phyloP scores from a whole-genome alignment of 768 basidiomycete genomes.

The Lepiota brunneoincarnata region DNA sequence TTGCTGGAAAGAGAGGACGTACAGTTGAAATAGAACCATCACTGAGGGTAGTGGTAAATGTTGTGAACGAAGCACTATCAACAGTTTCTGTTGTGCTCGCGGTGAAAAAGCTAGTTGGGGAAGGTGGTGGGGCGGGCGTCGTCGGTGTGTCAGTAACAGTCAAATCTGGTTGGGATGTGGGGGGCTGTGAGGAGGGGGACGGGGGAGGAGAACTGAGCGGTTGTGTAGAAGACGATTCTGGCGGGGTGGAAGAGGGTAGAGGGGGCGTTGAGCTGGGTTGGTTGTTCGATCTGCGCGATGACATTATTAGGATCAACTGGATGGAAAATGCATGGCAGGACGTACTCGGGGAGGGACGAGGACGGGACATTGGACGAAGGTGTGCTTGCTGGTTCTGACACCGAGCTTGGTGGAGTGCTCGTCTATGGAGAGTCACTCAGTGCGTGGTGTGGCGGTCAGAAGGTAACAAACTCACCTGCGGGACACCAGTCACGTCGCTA shows the following conservation, averaged over 20 bases:
- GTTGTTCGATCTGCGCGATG: background rate
- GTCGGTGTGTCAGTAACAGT: background rate
- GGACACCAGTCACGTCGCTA: no score
- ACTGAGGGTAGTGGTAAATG: background rate
- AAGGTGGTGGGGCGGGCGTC: background rate
- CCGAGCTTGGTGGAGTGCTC: background rate
- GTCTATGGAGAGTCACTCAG: background rate
- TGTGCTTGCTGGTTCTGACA: no score
- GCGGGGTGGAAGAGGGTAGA: background rate
- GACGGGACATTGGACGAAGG: no score
- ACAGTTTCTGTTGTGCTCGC: background rate
- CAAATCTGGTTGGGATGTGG: background rate
- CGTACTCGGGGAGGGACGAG: no score
- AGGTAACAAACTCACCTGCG: background rate
- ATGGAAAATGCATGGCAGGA: no score
- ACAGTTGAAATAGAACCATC: slow-evolving; percentile 7
- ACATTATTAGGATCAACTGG: no score
- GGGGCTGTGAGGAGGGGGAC: background rate
- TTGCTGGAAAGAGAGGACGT: background rate
- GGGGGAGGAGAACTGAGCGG: background rate
- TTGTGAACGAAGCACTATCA: background rate
- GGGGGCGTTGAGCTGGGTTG: background rate
- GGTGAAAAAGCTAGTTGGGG: background rate
- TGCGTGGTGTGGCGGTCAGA: no score
- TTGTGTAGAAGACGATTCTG: background rate